phyloP scores from a whole-genome alignment of 805 yeast species.

The Candida sonorensis region DNA sequence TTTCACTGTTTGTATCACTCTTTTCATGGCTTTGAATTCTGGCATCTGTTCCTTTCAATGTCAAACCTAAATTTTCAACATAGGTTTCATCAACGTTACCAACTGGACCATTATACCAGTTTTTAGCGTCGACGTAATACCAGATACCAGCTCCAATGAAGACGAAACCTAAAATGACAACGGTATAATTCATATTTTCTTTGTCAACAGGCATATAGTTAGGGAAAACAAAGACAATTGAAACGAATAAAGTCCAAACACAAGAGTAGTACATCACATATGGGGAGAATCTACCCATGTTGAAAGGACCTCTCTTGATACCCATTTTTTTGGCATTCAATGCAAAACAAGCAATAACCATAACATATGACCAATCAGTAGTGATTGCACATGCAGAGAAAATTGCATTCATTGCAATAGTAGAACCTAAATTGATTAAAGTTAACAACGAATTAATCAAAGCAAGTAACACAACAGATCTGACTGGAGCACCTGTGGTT shows the following conservation, averaged over 20 bases:
- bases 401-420: slow-evolving; percentile 60
- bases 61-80: too few species aligned
- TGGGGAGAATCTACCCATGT: slow-evolving; percentile 45
- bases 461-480: slow-evolving; percentile 54
- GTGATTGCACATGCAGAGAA: slow-evolving; percentile 61
- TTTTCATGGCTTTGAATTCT: too few species aligned
- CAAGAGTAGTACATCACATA: slow-evolving; percentile 40
- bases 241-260: slow-evolving; percentile 44
- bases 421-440: slow-evolving; percentile 48
- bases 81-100: too few species aligned
- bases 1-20: too few species aligned
- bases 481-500: slow-evolving; percentile 52
- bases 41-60: too few species aligned
- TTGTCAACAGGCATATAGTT: slow-evolving; percentile 31
- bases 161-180: slow-evolving; percentile 52
- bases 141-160: slow-evolving; percentile 1
- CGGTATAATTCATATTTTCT: slow-evolving; percentile 61
- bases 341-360: slow-evolving; percentile 50
- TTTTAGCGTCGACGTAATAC: too few species aligned
- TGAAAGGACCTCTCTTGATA: slow-evolving; percentile 62
- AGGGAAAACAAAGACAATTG: slow-evolving; percentile 60
- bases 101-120: too few species aligned
- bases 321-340: slow-evolving; percentile 42
- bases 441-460: slow-evolving; percentile 46
- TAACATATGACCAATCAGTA: slow-evolving; percentile 56